Evolutionary conservation across 2,329 filamentous ascomycete genomes (phyloP).

Genomic region (Colletotrichum endophyticum): DNA sequence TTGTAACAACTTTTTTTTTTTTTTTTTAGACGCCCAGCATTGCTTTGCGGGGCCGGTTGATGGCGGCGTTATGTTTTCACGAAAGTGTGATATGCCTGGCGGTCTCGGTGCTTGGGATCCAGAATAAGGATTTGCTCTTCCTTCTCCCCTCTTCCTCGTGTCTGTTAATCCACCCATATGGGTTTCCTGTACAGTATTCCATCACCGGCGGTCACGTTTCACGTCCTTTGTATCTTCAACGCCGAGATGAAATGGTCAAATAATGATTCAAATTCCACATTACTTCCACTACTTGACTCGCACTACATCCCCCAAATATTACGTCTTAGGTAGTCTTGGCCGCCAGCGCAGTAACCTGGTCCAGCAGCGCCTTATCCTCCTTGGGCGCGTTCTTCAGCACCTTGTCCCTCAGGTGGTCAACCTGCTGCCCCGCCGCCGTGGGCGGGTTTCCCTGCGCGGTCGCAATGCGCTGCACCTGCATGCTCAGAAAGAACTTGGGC

Average conservation of each 20-base stretch:
- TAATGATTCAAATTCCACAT: slow-evolving; percentile 13
- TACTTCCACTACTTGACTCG: background rate
- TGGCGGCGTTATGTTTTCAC: slow-evolving; percentile 11
- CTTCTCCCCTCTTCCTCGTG: background rate
- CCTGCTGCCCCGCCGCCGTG: slow-evolving; percentile 53
- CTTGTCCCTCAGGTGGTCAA: slow-evolving; percentile 63
- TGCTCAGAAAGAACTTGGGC: slow-evolving; percentile 67
- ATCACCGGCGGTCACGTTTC: background rate
- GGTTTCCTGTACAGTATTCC: slow-evolving; percentile 2
- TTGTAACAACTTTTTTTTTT: background rate
- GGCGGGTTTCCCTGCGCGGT: slow-evolving; percentile 63
- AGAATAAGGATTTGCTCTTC: background rate
- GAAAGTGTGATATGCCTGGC: background rate
- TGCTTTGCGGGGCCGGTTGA: background rate
- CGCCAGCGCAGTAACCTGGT: slow-evolving; percentile 53
- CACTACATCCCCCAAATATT: background rate
- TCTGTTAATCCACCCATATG: background rate
- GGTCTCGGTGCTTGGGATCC: background rate
- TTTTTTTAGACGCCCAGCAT: background rate
- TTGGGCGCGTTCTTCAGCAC: slow-evolving; percentile 59
- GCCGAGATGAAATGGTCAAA: slow-evolving; percentile 3
- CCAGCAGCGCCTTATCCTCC: slow-evolving; percentile 52
- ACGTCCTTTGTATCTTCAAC: background rate
- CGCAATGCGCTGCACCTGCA: slow-evolving; percentile 64
- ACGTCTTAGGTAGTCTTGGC: background rate